These are phyloP conservation scores for Paraurostyla sp. DNA, from an alignment of 73 alveolate genomes.

Conservation along the genomic window DNA sequence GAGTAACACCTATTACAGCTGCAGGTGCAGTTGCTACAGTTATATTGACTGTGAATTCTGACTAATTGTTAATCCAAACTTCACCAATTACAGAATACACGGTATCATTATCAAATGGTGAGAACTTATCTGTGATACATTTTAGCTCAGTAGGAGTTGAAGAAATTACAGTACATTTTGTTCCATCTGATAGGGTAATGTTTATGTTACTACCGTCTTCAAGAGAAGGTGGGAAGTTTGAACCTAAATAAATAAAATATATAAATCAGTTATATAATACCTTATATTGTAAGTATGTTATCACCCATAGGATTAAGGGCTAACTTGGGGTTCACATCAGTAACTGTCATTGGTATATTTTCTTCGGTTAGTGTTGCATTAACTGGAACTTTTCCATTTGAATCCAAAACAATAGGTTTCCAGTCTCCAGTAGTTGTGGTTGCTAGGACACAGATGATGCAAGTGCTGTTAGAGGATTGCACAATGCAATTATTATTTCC, in stretches of 20 bases:
- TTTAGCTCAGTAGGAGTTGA: slow-evolving; percentile 5
- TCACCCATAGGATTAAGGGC: slow-evolving; percentile 39
- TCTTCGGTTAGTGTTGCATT: neutral
- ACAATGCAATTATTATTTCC: neutral
- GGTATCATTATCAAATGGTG: neutral
- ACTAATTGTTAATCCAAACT: slow-evolving; percentile 20
- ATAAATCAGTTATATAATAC: no score
- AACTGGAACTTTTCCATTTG: slow-evolving; percentile 23
- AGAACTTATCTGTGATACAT: slow-evolving; percentile 5
- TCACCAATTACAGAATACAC: neutral
- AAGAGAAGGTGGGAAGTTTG: slow-evolving; percentile 20
- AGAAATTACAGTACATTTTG: neutral
- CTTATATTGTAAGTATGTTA: neutral
- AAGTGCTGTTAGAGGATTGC: neutral
- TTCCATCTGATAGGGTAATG: neutral
- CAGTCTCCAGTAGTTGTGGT: slow-evolving; percentile 12
- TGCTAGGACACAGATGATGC: neutral
- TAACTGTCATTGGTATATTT: neutral
- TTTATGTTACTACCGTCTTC: neutral
- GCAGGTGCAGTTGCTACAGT: neutral
- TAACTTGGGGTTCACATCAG: neutral
- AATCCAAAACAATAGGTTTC: neutral
- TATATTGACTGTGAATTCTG: neutral
- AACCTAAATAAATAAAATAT: no score
- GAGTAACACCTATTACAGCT: neutral